Percentiles rank a stretch among this genome's conserved stretches.
These are phyloP conservation scores for Dictyostelium firmibasis DNA, from an alignment of 78 protist species.

Conservation along the genomic window DNA sequence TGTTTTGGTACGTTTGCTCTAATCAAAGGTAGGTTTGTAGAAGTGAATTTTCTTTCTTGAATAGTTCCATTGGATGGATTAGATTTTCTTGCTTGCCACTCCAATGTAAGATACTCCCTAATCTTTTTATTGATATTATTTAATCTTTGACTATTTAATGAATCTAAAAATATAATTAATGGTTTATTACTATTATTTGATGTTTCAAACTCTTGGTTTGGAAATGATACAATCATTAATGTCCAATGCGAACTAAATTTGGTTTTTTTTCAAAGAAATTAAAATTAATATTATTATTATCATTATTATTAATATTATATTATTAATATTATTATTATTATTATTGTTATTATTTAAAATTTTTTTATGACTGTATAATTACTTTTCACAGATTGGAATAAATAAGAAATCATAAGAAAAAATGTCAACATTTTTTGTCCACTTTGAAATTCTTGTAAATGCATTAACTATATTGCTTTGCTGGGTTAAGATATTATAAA, in stretches of 20 bases:
- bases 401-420: conserved; percentile 67
- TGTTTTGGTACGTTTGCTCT: conserved; percentile 67
- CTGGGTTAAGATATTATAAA: conserved; percentile 31
- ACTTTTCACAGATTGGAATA: conserved; percentile 80
- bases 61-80: conserved; percentile 50
- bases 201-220: conserved; percentile 33
- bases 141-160: conserved; percentile 13
- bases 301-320: too few relatives aligned
- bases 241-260: conserved; percentile 76
- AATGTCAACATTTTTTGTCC: conserved; percentile 68
- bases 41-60: conserved; percentile 7
- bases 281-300: not conserved
- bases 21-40: conserved; percentile 1
- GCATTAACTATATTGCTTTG: not conserved
- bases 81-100: conserved; percentile 56
- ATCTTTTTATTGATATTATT: conserved; percentile 19
- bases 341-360: not conserved
- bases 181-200: conserved; percentile 2
- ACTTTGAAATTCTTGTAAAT: conserved; percentile 43
- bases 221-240: conserved; percentile 41
- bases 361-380: not conserved
- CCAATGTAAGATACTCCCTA: conserved; percentile 49
- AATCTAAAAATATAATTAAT: conserved; percentile 46
- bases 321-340: too few relatives aligned
- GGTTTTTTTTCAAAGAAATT: too few relatives aligned